Conservation (phyloP, 2,329 filamentous ascomycete genomes). For the Fusarium palustre region DNA sequence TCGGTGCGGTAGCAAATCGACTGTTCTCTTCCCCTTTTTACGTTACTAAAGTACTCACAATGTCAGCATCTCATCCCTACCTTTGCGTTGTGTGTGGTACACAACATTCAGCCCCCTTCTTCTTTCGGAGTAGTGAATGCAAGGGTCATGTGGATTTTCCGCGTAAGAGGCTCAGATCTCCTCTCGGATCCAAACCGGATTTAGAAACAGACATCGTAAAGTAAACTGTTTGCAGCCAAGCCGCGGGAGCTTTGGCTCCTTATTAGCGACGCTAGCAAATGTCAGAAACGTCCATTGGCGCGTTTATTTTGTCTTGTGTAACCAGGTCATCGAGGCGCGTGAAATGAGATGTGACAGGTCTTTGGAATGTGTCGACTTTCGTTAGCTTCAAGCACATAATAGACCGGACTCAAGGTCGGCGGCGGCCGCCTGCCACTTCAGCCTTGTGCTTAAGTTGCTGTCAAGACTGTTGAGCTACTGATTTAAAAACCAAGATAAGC, state of each 20-base stretch:
- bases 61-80: not conserved
- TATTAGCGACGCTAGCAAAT: not conserved
- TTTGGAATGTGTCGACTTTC: constrained; percentile 1
- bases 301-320: constrained; percentile 1
- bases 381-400: too few species aligned
- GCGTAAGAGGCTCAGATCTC: not conserved
- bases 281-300: not conserved
- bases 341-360: not conserved
- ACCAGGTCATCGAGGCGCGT: not conserved
- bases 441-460: too few species aligned
- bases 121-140: not conserved
- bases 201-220: not conserved
- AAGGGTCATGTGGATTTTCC: not conserved
- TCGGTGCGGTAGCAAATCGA: not conserved
- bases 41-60: not conserved
- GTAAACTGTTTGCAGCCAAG: constrained; percentile 12
- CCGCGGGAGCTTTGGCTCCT: not conserved
- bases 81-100: not conserved
- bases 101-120: not conserved
- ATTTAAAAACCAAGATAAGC: not conserved
- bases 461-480: not conserved
- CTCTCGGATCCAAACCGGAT: not conserved
- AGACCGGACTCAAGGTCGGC: not conserved
- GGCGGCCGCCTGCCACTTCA: constrained; percentile 5
- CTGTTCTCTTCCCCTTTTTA: not conserved